Percentiles rank a stretch among this genome's conserved stretches.
phyloP scores from a whole-genome alignment of 1,139 yeast species.

The Yamadazyma epiphylla region DNA sequence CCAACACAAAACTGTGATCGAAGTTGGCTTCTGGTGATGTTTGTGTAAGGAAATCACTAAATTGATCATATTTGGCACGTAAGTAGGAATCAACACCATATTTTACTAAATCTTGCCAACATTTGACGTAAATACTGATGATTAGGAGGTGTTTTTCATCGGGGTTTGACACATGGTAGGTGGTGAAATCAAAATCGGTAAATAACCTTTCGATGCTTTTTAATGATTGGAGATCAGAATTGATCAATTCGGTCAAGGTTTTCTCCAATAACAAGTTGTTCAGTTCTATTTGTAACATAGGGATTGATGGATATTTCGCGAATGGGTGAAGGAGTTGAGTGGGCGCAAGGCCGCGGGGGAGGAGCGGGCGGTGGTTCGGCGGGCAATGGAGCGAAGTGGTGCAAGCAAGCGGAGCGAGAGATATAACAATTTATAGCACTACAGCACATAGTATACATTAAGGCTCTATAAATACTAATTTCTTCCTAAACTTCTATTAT shows the following conservation, averaged over 20 bases:
- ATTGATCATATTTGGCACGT: conserved; percentile 33
- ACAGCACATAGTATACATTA: no score
- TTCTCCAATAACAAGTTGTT: conserved; percentile 41
- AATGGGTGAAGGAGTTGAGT: no score
- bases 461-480: no score
- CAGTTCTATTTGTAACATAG: conserved; percentile 47
- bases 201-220: conserved; percentile 82
- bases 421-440: no score
- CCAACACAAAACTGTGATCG: conserved; percentile 73
- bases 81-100: conserved; percentile 59
- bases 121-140: conserved; percentile 69
- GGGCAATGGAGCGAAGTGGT: no score
- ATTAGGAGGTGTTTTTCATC: conserved; percentile 62
- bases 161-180: conserved; percentile 80
- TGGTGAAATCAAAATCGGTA: conserved; percentile 94
- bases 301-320: no score
- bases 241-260: conserved; percentile 37
- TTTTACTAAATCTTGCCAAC: conserved; percentile 67
- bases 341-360: no score
- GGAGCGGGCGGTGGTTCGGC: no score
- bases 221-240: conserved; percentile 26
- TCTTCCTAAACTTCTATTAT: conserved; percentile 4
- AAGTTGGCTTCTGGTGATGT: conserved; percentile 67
- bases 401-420: no score
- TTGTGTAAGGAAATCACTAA: conserved; percentile 24